Evolutionary conservation across 805 yeast genomes (phyloP), one percentile per base, ranked within the genome.

Genomic region (Metschnikowia anglica): DNA sequence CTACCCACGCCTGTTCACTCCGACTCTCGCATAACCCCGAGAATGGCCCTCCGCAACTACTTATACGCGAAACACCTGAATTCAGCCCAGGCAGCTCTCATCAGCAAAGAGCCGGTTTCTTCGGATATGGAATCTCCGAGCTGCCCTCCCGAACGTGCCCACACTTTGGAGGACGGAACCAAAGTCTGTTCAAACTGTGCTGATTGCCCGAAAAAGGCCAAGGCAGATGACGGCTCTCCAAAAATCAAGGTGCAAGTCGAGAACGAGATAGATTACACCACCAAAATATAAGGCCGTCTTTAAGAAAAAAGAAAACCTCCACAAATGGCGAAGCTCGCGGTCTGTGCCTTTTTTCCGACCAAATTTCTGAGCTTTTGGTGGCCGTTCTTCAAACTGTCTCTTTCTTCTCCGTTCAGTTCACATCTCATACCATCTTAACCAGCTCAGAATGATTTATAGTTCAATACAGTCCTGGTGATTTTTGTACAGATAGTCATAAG

Each of bases 11-110:
- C 4, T 24, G 25, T 33, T 17, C 10, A 19, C 29, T 11, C n/a
- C 27, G 23, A 25, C 64, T 65, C 26, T 31, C 29, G 23, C 25
- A 10, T 21, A 26, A 19, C 11, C 12, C 3, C 4, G 18, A 18
- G 10, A 25, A 68, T 68, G 73, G 73, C 72, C n/a, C 60, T 68
- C 37, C 62, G 72, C 56, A 63, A 68, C 47, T 68, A 68, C 47
- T 46, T 68, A 36, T 68, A 68, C 46, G 71, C 73, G 7, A 68
- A 68, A 40, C 72, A 68, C 47, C 56, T 48, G 47, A 58, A 53
- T 40, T 43, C 53, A n/a, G 39, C 24, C 9, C 49, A 44, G n/a
- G 39, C 48, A 13, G 54, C 52, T 23, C 48, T 46, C 15, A 53
- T 53, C 37, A 51, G 48, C 30, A 52, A 46, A 33, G 48, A 44